Percentiles rank a stretch among this genome's conserved stretches.
Evolutionary conservation across 495 filamentous ascomycete genomes (phyloP).

Genomic region (Antarctomyces pellizariae): DNA sequence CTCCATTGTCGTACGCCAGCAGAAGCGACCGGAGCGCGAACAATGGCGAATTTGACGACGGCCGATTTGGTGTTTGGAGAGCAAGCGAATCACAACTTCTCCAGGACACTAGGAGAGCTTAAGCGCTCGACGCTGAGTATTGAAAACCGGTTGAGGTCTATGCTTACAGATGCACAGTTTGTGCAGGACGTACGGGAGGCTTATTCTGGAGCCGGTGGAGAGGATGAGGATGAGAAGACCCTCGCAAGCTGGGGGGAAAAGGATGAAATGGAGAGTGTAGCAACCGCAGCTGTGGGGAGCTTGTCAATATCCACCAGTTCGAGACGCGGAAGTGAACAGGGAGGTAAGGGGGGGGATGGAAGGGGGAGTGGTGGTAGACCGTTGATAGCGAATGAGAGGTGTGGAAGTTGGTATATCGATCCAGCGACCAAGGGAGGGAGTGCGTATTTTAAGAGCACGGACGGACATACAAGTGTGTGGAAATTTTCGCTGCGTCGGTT

Average conservation of each 20-base stretch:
- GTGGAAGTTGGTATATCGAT: conserved; percentile 86
- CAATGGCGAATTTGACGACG: too few species aligned
- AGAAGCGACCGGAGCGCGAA: too few species aligned
- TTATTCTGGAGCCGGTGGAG: too few species aligned
- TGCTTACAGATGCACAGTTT: conserved; percentile 43
- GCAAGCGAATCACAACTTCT: conserved; percentile 29
- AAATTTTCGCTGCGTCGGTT: conserved; percentile 62
- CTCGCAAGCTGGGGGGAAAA: too few species aligned
- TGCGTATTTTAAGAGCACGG: conserved; percentile 93
- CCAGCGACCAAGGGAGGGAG: conserved; percentile 39
- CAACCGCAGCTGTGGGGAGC: too few species aligned
- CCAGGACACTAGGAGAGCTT: conserved; percentile 28
- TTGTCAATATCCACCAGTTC: too few species aligned
- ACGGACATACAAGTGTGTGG: conserved; percentile 82
- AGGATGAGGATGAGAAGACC: too few species aligned
- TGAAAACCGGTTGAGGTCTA: conserved; percentile 53
- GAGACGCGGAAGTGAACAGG: too few species aligned
- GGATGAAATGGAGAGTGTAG: too few species aligned
- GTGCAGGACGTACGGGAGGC: conserved; percentile 27
- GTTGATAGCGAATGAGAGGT: conserved; percentile 79
- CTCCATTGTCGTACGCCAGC: too few species aligned
- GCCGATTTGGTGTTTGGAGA: too few species aligned
- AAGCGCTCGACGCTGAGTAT: conserved; percentile 56
- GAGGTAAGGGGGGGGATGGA: conserved; percentile 13
- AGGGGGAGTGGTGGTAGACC: too few species aligned